Conservation (phyloP, 2,329 filamentous ascomycete genomes). For the Geosmithia morbida region DNA sequence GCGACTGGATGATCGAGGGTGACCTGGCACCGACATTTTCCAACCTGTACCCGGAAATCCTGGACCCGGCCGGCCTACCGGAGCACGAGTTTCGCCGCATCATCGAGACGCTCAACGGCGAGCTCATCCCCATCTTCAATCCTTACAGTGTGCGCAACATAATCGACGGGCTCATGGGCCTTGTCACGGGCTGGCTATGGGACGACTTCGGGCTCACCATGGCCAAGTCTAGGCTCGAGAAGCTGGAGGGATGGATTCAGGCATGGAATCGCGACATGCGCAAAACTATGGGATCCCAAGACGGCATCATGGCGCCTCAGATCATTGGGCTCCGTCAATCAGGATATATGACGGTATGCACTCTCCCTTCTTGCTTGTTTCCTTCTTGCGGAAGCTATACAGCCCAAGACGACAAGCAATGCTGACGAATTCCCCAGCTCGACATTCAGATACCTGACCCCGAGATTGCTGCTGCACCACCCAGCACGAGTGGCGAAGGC, state of each 20-base stretch:
- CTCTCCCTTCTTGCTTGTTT: too few species aligned
- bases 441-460: constrained; percentile 74
- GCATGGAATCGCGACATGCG: constrained; percentile 65
- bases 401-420: not conserved
- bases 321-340: constrained; percentile 69
- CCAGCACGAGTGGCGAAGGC: constrained; percentile 23
- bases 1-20: constrained; percentile 83
- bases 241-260: constrained; percentile 69
- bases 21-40: constrained; percentile 89
- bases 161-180: constrained; percentile 63
- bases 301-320: constrained; percentile 42
- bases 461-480: constrained; percentile 41
- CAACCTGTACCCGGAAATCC: constrained; percentile 89
- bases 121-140: constrained; percentile 63
- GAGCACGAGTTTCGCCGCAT: constrained; percentile 79
- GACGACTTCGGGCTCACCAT: constrained; percentile 73
- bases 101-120: constrained; percentile 68
- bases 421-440: constrained; percentile 30
- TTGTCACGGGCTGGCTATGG: constrained; percentile 87
- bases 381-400: not conserved
- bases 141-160: constrained; percentile 67
- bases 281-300: constrained; percentile 31
- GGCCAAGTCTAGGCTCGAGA: constrained; percentile 55
- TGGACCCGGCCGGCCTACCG: constrained; percentile 67
- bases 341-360: constrained; percentile 67